Conservation (phyloP, 2,329 filamentous ascomycete species). For the Xylaria sp. region DNA sequence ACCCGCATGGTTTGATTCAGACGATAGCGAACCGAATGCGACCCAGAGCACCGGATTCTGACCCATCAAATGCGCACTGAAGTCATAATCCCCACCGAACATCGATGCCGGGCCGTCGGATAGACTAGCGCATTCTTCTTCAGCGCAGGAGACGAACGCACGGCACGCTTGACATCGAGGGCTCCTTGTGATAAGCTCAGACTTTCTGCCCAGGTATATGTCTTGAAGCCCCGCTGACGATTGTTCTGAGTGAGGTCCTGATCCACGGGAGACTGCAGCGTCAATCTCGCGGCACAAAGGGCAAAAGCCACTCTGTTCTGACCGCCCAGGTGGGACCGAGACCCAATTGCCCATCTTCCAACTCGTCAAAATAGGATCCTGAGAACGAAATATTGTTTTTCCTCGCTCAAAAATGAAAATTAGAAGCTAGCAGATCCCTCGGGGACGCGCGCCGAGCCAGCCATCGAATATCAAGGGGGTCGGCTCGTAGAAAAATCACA, state of each 20-base stretch:
- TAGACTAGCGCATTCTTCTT: conserved; percentile 4
- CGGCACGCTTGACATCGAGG: conserved; percentile 4
- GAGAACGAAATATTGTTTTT: not conserved
- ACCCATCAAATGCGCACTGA: conserved; percentile 23
- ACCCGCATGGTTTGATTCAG: not conserved
- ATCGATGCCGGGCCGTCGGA: not conserved
- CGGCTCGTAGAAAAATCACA: too few species aligned
- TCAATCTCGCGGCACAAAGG: conserved; percentile 14
- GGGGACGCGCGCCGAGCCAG: too few species aligned
- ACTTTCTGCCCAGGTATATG: conserved; percentile 22
- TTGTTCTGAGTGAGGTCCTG: not conserved
- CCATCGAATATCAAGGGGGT: too few species aligned
- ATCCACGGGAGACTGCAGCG: conserved; percentile 2
- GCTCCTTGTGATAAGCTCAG: conserved; percentile 21
- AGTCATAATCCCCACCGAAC: conserved; percentile 14
- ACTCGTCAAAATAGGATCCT: too few species aligned
- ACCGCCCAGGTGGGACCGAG: not conserved
- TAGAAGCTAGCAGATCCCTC: not conserved
- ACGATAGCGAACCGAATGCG: conserved; percentile 13
- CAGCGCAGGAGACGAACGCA: conserved; percentile 19
- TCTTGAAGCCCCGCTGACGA: not conserved
- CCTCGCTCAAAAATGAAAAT: too few species aligned
- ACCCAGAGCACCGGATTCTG: conserved; percentile 15
- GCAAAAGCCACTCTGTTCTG: conserved; percentile 8
- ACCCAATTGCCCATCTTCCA: not conserved